Evolutionary conservation across 371 early-diverging fungal genomes (phyloP).

Genomic region (Syncephalastrum sp.): DNA sequence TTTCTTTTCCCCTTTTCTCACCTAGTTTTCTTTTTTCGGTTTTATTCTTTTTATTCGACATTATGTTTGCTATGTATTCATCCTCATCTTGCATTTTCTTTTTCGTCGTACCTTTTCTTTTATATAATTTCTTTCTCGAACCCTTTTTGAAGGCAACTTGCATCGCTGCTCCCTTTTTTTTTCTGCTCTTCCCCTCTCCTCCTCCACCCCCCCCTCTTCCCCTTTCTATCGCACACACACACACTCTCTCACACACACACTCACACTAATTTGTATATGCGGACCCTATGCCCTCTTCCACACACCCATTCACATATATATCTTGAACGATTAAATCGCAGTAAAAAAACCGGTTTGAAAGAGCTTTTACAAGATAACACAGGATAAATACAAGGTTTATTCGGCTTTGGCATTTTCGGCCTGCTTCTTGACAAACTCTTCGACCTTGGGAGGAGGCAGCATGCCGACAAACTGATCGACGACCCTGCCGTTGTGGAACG

Average conservation of each 20-base stretch:
- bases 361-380: background rate
- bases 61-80: conserved; percentile 11
- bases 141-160: no score
- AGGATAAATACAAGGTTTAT: background rate
- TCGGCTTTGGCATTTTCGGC: conserved; percentile 20
- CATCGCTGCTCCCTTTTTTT: background rate
- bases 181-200: conserved; percentile 2
- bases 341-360: no score
- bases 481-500: conserved; percentile 63
- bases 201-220: no score
- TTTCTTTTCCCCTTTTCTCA: conserved; percentile 4
- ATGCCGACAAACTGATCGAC: conserved; percentile 70
- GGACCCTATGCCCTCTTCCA: conserved; percentile 6
- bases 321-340: no score
- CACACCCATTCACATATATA: background rate
- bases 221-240: no score
- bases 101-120: conserved; percentile 1
- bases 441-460: conserved; percentile 43
- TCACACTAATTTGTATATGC: conserved; percentile 14
- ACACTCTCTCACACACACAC: no score
- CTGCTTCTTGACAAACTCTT: conserved; percentile 59
- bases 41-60: conserved; percentile 6
- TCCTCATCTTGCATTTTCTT: conserved; percentile 8
- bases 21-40: conserved; percentile 3
- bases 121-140: background rate